Evolutionary conservation across 306 rosid species (phyloP), one percentile per base, ranked within the genome.

Genomic region (Mimosa pudica): DNA sequence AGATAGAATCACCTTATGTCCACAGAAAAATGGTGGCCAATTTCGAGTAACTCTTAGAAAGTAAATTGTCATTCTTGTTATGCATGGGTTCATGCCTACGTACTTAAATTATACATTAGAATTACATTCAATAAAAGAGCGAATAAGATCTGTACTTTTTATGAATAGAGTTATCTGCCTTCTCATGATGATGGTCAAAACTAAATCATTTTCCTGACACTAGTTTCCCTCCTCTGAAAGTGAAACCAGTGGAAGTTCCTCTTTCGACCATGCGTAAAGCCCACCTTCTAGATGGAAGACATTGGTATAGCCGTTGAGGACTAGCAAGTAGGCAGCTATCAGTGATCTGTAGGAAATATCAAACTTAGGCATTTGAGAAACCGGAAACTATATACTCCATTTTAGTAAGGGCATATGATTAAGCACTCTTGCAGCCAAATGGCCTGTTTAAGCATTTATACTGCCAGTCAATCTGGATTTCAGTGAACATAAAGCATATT

Each of bases 231-330:
- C 94, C 82, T 90, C 97, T 11, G 92, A 58, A 69, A 79, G 96
- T 11, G 92, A 58, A 69, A 79, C 90, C 35, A 51, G 30, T 6
- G 98, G 98, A 47, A 95, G 82, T 32, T 42, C 99, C 82, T 90
- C 94, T 81, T 91, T 93, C 76, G 80, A 88, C 99, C 99, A 95
- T 30, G 79, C 0, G 68, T 93, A 93, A 68, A 95, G 97, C 60
- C 99, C 99, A 5, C 98, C 99, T 84, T 95, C 97, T 64, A 95
- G 85, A 87, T 95, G 94, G 92, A 87, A 95, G 73, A 95, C 96
- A 77, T 95, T 93, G 86, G 80, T 77, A 57, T 65, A 95, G 30
- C 99, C 99, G 7, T 95, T 89, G 69, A 95, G 97, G 77, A 88
- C 94, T 58, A 95, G 92, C 94, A 95, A 75, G 86, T 95, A 95